Evolutionary conservation across 495 filamentous ascomycete genomes (phyloP).

Genomic region (Beverwykella pulmonaria): DNA sequence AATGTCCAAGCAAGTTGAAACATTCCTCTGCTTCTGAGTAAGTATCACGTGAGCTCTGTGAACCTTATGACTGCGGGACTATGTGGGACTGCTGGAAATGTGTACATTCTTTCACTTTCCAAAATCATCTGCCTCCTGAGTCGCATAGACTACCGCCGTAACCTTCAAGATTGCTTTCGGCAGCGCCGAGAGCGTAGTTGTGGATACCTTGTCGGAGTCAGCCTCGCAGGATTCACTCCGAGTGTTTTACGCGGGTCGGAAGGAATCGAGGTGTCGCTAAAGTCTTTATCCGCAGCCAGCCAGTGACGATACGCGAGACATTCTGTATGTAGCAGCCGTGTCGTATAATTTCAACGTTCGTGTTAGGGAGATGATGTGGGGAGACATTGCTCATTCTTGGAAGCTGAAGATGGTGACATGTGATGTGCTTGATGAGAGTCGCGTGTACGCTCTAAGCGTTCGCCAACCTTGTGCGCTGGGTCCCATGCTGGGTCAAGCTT

Average conservation of each 20-base stretch:
- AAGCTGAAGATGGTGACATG: background rate
- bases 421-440: too few relatives aligned
- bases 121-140: background rate
- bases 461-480: too few relatives aligned
- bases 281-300: too few relatives aligned
- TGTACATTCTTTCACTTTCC: background rate
- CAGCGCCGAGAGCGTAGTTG: background rate
- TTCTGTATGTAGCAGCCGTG: background rate
- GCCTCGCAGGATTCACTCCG: constrained; percentile 13
- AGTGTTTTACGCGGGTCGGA: background rate
- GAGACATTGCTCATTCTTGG: background rate
- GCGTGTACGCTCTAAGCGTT: too few relatives aligned
- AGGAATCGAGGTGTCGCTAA: background rate
- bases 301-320: background rate
- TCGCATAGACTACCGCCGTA: background rate
- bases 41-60: background rate
- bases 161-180: background rate
- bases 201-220: background rate
- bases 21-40: background rate
- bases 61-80: too few relatives aligned
- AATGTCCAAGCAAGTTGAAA: background rate
- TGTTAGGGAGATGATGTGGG: background rate
- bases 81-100: background rate
- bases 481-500: background rate
- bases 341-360: background rate